Evolutionary conservation across 2,329 filamentous ascomycete species (phyloP), one percentile per base, ranked within the genome.

Genomic region (Camptophora hylomeconis): DNA sequence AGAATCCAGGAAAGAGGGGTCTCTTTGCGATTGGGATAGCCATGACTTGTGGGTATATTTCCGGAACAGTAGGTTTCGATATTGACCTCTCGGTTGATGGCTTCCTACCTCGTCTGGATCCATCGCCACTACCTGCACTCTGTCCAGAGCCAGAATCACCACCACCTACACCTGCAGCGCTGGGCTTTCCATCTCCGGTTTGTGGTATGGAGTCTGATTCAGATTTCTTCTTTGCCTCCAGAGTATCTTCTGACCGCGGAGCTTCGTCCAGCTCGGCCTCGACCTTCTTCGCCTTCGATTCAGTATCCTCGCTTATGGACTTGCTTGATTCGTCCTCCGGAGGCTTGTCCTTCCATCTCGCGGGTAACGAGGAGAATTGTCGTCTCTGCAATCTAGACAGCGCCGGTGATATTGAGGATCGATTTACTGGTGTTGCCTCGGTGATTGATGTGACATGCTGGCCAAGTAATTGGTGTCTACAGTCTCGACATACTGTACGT

Each of bases 11-110:
- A 57, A 95, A 98, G 8, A 98, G 63, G 7, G 89, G 89, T 30
- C 89, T 71, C 53, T 92, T 84, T 16, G 83, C 80, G 46, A 98
- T 94, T 5, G 89, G 89, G 32, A 98, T 92, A 2, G 87, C 87
- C 69, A 98, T 82, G 31, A 98, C 86, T 52, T 95, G 89, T 3
- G 89, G 89, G 52, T 98, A 98, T 23, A 94, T 76, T 37, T 98
- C 89, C 9, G 89, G 89, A 9, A 95, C 79, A 3, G 78, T 72
- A 2, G 84, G 80, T 58, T 95, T 95, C 45, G 83, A 74, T 20
- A 95, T 65, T 14, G 80, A 75, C 47, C 73, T 75, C 36, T 89
- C 81, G n/a, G 60, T 52, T 26, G 74, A 67, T 18, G 53, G 47
- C 50, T 80, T 86, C 42, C 73, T 69, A 31, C 82, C 75, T 48